These are phyloP conservation scores for Amyloporia xantha DNA, from an alignment of 768 basidiomycete genomes.

Conservation along the genomic window DNA sequence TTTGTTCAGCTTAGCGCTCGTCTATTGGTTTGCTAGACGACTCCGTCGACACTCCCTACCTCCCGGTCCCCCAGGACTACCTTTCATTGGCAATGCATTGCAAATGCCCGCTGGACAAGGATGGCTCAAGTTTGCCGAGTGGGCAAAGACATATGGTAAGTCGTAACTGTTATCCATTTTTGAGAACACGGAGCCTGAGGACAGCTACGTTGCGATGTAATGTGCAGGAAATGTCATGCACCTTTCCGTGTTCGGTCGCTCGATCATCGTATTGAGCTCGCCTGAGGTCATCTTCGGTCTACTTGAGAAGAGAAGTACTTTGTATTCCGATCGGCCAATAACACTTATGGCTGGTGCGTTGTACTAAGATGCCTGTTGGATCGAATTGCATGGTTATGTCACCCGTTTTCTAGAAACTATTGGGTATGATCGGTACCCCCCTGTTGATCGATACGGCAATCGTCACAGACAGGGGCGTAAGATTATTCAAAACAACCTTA, in stretches of 20 bases:
- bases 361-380: too few species aligned
- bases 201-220: too few species aligned
- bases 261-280: constrained; percentile 25
- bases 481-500: constrained; percentile 1
- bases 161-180: too few species aligned
- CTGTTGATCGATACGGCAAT: constrained; percentile 12
- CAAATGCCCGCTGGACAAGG: background rate
- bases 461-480: constrained; percentile 15
- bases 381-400: constrained; percentile 29
- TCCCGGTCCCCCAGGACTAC: constrained; percentile 20
- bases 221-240: constrained; percentile 9
- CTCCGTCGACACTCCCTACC: constrained; percentile 5
- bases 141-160: constrained; percentile 5
- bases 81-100: constrained; percentile 20
- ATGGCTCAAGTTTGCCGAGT: constrained; percentile 2
- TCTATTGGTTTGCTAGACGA: background rate
- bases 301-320: constrained; percentile 22
- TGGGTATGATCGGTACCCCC: background rate
- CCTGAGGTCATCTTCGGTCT: constrained; percentile 18
- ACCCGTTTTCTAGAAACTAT: constrained; percentile 25
- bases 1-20: too few species aligned
- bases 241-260: constrained; percentile 18
- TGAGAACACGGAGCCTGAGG: too few species aligned
- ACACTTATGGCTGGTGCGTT: constrained; percentile 28
- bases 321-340: constrained; percentile 19